Percentiles rank a stretch among this genome's conserved stretches.
These are phyloP conservation scores for Trichoderma gamsii DNA, from an alignment of 495 filamentous ascomycete species.

Conservation along the genomic window DNA sequence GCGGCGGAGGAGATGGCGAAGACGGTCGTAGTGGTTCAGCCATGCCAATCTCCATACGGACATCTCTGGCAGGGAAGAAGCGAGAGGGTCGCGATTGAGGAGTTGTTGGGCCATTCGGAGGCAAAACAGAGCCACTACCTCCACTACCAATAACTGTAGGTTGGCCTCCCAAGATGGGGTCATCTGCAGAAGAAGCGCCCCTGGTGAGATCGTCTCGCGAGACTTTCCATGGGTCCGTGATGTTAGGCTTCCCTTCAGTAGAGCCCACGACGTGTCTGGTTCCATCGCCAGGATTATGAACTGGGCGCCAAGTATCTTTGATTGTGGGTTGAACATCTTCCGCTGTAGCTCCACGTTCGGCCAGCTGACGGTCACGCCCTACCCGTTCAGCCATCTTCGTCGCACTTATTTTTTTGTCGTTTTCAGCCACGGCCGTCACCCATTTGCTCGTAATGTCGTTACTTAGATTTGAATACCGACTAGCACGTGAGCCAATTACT, in stretches of 20 bases:
- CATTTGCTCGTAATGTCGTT: slow-evolving; percentile 10
- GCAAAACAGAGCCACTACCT: slow-evolving; percentile 5
- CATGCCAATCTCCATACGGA: slow-evolving; percentile 22
- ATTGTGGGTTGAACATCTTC: slow-evolving; percentile 41
- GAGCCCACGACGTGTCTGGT: slow-evolving; percentile 18
- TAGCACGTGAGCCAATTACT: slow-evolving; percentile 9
- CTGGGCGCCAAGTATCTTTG: slow-evolving; percentile 60
- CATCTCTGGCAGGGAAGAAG: slow-evolving; percentile 61
- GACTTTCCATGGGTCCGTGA: background rate
- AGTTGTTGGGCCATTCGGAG: slow-evolving; percentile 16
- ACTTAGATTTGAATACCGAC: background rate
- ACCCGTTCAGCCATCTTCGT: slow-evolving; percentile 25
- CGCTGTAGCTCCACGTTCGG: slow-evolving; percentile 25
- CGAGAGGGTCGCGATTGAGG: slow-evolving; percentile 31
- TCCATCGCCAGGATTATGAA: slow-evolving; percentile 35
- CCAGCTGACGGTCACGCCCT: slow-evolving; percentile 27
- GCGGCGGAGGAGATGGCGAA: slow-evolving; percentile 67
- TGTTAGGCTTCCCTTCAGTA: background rate
- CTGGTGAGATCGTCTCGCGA: background rate
- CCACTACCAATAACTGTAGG: slow-evolving; percentile 1
- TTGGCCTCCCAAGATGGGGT: background rate
- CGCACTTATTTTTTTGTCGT: slow-evolving; percentile 24
- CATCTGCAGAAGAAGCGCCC: background rate
- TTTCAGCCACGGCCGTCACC: slow-evolving; percentile 13
- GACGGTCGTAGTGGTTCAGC: slow-evolving; percentile 28